Percentiles rank a stretch among this genome's conserved stretches.
Conservation (phyloP, 768 basidiomycete genomes). For the Asterophora parasitica region DNA sequence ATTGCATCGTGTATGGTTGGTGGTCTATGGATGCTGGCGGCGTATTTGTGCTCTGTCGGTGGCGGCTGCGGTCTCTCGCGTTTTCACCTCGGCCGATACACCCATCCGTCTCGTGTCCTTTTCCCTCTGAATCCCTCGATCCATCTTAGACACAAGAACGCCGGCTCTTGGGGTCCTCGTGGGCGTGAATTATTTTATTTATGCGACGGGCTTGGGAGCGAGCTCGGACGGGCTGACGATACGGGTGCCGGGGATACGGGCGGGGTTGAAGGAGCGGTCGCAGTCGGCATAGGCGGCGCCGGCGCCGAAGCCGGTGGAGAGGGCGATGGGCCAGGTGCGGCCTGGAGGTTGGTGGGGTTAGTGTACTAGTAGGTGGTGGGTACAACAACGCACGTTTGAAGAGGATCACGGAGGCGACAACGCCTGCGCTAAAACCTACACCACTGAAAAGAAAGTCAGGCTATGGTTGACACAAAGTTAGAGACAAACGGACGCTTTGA, state of each 20-base stretch:
- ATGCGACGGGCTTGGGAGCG: background rate
- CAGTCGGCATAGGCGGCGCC: conserved; percentile 90
- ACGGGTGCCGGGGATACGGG: conserved; percentile 79
- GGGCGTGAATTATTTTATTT: too few relatives aligned
- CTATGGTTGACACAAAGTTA: conserved; percentile 24
- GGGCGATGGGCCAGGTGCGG: conserved; percentile 88
- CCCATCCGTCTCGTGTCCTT: too few relatives aligned
- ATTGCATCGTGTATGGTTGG: too few relatives aligned
- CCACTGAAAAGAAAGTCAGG: conserved; percentile 35
- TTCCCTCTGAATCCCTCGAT: too few relatives aligned
- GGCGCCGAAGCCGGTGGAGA: conserved; percentile 81
- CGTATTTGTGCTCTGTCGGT: too few relatives aligned
- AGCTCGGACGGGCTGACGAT: conserved; percentile 47
- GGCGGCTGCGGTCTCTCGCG: too few relatives aligned
- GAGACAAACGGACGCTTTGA: conserved; percentile 65
- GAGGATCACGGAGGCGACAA: conserved; percentile 84
- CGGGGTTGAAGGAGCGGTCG: conserved; percentile 89
- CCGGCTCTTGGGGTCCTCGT: too few relatives aligned
- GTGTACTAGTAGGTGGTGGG: background rate
- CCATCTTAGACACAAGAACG: too few relatives aligned
- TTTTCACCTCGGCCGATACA: too few relatives aligned
- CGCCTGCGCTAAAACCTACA: conserved; percentile 84
- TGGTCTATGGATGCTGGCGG: too few relatives aligned
- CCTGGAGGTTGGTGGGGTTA: conserved; percentile 38
- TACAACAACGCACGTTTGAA: conserved; percentile 71